phyloP scores from a whole-genome alignment of 2,329 filamentous ascomycete species.

The Fusarium cyanostomum region DNA sequence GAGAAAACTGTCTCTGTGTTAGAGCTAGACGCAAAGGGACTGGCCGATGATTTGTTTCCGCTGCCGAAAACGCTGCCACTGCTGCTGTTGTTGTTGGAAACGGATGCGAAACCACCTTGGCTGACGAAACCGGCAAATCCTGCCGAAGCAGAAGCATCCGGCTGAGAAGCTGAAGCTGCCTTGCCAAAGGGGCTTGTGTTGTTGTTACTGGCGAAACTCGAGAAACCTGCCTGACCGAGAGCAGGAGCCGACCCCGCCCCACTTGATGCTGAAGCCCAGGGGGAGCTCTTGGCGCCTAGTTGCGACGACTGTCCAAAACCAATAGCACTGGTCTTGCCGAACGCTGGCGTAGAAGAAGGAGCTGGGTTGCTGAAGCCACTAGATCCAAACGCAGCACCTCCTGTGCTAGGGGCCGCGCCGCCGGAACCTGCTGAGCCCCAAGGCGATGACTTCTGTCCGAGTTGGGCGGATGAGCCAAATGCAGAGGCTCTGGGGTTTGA shows the following conservation, averaged over 20 bases:
- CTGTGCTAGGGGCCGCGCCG: constrained; percentile 44
- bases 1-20: constrained; percentile 42
- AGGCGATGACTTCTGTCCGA: constrained; percentile 62
- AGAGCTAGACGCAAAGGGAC: constrained; percentile 42
- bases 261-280: constrained; percentile 56
- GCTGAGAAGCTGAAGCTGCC: constrained; percentile 39
- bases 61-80: constrained; percentile 51
- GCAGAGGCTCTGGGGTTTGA: constrained; percentile 46
- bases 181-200: constrained; percentile 52
- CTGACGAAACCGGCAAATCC: constrained; percentile 65
- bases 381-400: constrained; percentile 56
- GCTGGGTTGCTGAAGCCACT: constrained; percentile 54
- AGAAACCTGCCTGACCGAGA: constrained; percentile 66
- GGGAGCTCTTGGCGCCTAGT: constrained; percentile 60
- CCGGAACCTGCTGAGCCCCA: constrained; percentile 56
- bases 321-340: constrained; percentile 59
- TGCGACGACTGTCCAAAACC: constrained; percentile 64
- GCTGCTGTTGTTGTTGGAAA: constrained; percentile 50
- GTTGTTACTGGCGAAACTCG: constrained; percentile 51
- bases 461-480: constrained; percentile 58
- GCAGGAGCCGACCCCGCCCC: constrained; percentile 49
- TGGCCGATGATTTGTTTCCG: constrained; percentile 49
- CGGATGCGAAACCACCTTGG: constrained; percentile 64
- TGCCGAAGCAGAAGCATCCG: constrained; percentile 50
- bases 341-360: constrained; percentile 54